Conservation (phyloP, 2,329 filamentous ascomycete species). For the Trichophyton simii region DNA sequence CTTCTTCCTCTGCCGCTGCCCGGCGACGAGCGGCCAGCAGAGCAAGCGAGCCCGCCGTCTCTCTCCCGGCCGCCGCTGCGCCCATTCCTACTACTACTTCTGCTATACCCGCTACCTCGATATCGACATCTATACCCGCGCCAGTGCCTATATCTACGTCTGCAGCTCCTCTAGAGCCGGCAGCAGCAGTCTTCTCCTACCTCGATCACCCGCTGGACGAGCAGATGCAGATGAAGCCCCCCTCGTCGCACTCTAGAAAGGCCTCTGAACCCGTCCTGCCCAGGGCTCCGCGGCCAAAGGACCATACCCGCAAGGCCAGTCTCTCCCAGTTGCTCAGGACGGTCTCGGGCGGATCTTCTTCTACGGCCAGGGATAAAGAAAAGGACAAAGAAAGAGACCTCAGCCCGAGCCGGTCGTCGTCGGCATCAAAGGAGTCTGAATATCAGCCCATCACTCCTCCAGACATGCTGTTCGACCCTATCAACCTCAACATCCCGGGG, state of each 20-base stretch:
- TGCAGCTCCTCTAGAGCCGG: background rate
- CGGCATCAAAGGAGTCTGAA: conserved; percentile 21
- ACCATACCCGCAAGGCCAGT: conserved; percentile 13
- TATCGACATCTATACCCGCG: too few relatives aligned
- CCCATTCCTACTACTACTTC: background rate
- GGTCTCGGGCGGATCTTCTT: conserved; percentile 22
- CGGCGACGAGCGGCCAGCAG: conserved; percentile 2
- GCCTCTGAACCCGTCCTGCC: background rate
- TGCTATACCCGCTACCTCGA: too few relatives aligned
- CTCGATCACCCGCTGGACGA: background rate
- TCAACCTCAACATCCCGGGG: conserved; percentile 15
- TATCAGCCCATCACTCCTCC: conserved; percentile 20
- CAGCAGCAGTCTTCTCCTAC: background rate
- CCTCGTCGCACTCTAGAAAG: background rate
- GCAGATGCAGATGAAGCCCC: background rate
- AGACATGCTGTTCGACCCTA: conserved; percentile 18
- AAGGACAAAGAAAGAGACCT: conserved; percentile 12
- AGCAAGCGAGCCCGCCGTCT: background rate
- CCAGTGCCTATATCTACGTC: too few relatives aligned
- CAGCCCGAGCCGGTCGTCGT: conserved; percentile 24
- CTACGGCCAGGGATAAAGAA: background rate
- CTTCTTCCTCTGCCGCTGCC: background rate
- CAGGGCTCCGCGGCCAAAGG: conserved; percentile 1
- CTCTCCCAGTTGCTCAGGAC: conserved; percentile 20
- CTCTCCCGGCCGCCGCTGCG: background rate